Percentiles rank a stretch among this genome's conserved stretches.
These are phyloP conservation scores for Wickerhamomyces sp. DNA, from an alignment of 1,139 yeast genomes.

Conservation along the genomic window DNA sequence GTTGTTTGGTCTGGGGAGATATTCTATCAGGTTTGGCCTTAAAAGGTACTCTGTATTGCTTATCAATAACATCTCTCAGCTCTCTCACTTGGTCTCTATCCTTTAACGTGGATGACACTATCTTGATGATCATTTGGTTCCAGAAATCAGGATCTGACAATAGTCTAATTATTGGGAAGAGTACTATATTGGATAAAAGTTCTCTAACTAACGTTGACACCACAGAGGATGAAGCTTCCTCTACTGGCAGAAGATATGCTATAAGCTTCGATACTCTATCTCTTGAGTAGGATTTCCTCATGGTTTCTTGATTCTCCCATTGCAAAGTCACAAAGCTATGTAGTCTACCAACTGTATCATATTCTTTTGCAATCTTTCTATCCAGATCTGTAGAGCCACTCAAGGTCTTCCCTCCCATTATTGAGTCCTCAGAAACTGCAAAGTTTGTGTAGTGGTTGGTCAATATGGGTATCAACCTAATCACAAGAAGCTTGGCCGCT, in stretches of 20 bases:
- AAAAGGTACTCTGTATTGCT: slow-evolving; percentile 41
- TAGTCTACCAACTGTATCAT: slow-evolving; percentile 45
- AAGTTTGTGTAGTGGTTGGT: slow-evolving; percentile 61
- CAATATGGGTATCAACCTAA: slow-evolving; percentile 56
- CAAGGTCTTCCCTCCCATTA: slow-evolving; percentile 26
- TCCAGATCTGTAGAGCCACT: slow-evolving; percentile 46
- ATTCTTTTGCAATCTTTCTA: slow-evolving; percentile 55
- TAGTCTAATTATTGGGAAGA: slow-evolving; percentile 51
- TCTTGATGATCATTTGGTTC: slow-evolving; percentile 58
- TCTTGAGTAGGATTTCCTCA: slow-evolving; percentile 51
- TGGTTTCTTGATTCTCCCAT: slow-evolving; percentile 35
- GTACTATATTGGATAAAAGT: slow-evolving; percentile 50
- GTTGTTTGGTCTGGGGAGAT: slow-evolving; percentile 29
- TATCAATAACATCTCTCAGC: slow-evolving; percentile 64
- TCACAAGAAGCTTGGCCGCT: slow-evolving; percentile 51
- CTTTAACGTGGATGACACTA: slow-evolving; percentile 61
- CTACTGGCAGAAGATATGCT: slow-evolving; percentile 43
- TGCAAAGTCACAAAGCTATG: slow-evolving; percentile 58
- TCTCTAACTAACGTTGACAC: slow-evolving; percentile 55
- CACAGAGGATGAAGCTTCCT: slow-evolving; percentile 47
- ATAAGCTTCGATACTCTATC: slow-evolving; percentile 39
- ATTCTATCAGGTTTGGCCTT: slow-evolving; percentile 12
- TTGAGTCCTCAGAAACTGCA: slow-evolving; percentile 47
- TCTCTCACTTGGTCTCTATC: slow-evolving; percentile 75
- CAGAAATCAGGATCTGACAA: slow-evolving; percentile 73